Percentiles rank a stretch among this genome's conserved stretches.
These are phyloP conservation scores for Phlyctochytrium arcticum DNA, from an alignment of 192 early-diverging fungal species.

Conservation along the genomic window DNA sequence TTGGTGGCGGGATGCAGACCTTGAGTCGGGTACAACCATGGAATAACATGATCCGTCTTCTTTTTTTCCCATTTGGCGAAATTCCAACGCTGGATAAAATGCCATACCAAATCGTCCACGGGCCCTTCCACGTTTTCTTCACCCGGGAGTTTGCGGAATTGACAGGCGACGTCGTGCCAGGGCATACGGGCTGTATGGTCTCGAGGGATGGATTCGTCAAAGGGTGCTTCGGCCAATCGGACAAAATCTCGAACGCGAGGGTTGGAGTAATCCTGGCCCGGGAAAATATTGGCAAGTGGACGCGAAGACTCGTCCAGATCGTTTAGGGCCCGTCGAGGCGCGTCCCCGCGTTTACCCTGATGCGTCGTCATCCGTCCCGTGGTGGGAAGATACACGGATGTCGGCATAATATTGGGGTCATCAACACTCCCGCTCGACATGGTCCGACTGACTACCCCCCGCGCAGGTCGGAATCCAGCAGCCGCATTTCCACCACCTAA, in stretches of 20 bases:
- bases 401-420: neutral
- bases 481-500: too few species aligned
- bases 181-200: conserved; percentile 63
- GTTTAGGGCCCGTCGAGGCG: neutral
- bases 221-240: conserved; percentile 46
- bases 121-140: conserved; percentile 60
- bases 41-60: conserved; percentile 16
- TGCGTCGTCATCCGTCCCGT: neutral
- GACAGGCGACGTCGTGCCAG: conserved; percentile 83
- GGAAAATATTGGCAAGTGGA: conserved; percentile 40
- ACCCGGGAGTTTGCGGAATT: conserved; percentile 44
- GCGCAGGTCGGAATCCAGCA: too few species aligned
- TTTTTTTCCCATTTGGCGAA: conserved; percentile 63
- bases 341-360: neutral
- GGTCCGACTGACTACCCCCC: neutral
- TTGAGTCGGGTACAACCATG: conserved; percentile 26
- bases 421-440: too few species aligned
- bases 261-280: conserved; percentile 71
- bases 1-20: neutral
- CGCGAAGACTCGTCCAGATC: neutral
- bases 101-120: conserved; percentile 74
- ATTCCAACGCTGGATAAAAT: conserved; percentile 87
- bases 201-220: conserved; percentile 47
- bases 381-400: neutral
- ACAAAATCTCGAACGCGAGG: conserved; percentile 76